A percentile compares a stretch with the other conserved stretches of the same genome.
Evolutionary conservation across 805 yeast genomes (phyloP).

Genomic region (Ogataea paraovalis): DNA sequence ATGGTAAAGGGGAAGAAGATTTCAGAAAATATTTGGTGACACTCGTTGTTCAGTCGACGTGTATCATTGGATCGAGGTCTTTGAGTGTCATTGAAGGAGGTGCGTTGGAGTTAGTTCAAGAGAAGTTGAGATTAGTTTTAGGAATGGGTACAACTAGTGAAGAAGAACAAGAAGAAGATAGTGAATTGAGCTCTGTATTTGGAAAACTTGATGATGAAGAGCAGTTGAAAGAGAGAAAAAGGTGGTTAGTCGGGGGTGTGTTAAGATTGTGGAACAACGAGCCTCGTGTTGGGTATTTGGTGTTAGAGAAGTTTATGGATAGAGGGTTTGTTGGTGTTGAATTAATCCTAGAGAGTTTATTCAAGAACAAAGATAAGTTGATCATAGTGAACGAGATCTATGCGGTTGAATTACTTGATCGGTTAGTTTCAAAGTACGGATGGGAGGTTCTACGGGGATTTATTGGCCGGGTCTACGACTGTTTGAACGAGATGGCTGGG

Average conservation of each 20-base stretch:
- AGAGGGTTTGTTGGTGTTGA: conserved; percentile 39
- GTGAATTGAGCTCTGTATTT: background rate
- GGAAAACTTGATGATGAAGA: conserved; percentile 18
- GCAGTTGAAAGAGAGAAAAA: conserved; percentile 31
- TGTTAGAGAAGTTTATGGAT: conserved; percentile 48
- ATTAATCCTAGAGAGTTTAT: conserved; percentile 41
- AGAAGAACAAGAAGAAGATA: conserved; percentile 9
- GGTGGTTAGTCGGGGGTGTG: conserved; percentile 51
- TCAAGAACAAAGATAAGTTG: conserved; percentile 30
- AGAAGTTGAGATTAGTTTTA: conserved; percentile 24
- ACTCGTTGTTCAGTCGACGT: conserved; percentile 63
- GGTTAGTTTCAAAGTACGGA: conserved; percentile 19
- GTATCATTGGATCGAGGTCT: conserved; percentile 84
- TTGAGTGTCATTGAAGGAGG: conserved; percentile 68
- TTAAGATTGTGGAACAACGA: conserved; percentile 62
- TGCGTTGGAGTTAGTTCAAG: conserved; percentile 30
- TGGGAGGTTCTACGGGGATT: background rate
- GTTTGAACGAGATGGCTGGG: background rate
- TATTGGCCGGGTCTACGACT: background rate
- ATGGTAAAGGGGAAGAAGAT: conserved; percentile 17
- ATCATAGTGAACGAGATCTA: conserved; percentile 41
- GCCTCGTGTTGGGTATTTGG: conserved; percentile 60
- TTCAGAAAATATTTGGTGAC: conserved; percentile 47
- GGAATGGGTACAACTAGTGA: conserved; percentile 20
- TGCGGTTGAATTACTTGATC: conserved; percentile 37